Percentiles rank a stretch among this genome's conserved stretches.
Evolutionary conservation across 495 filamentous ascomycete species (phyloP).

Genomic region (Pyrenula aspistea): DNA sequence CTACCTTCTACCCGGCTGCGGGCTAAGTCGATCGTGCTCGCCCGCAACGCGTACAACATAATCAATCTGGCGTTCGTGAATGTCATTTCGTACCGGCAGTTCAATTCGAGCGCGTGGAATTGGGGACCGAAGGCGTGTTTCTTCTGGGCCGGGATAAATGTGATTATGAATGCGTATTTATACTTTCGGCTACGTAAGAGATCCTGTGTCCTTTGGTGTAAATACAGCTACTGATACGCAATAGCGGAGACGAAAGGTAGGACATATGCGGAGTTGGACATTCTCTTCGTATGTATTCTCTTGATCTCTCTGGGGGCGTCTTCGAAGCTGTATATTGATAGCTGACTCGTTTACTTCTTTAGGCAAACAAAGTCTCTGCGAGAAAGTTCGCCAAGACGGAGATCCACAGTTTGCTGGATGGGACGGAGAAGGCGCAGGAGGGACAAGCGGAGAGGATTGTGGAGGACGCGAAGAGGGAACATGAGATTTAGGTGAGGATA

Average conservation of each 20-base stretch:
- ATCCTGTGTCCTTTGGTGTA: not conserved
- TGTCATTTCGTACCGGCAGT: constrained; percentile 21
- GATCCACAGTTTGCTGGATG: constrained; percentile 14
- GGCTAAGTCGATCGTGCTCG: constrained; percentile 48
- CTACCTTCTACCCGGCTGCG: constrained; percentile 51
- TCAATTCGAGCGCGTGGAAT: constrained; percentile 27
- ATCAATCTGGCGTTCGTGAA: constrained; percentile 6
- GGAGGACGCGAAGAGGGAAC: not conserved
- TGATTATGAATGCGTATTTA: constrained; percentile 18
- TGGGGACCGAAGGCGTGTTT: constrained; percentile 27
- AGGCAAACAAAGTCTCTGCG: constrained; percentile 43
- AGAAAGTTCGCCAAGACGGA: constrained; percentile 47
- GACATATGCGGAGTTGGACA: constrained; percentile 44
- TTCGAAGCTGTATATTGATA: no score
- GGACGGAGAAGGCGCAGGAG: not conserved
- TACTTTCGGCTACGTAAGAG: constrained; percentile 21
- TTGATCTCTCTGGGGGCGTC: no score
- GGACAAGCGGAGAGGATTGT: not conserved
- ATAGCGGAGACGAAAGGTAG: constrained; percentile 28
- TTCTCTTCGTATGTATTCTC: constrained; percentile 30
- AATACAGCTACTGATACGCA: not conserved
- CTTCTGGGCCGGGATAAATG: constrained; percentile 19
- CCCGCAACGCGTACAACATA: constrained; percentile 45
- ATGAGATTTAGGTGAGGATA: no score
- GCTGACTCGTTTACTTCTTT: no score